phyloP scores from a whole-genome alignment of 192 early-diverging fungal genomes.

The Spizellomyces sp. region DNA sequence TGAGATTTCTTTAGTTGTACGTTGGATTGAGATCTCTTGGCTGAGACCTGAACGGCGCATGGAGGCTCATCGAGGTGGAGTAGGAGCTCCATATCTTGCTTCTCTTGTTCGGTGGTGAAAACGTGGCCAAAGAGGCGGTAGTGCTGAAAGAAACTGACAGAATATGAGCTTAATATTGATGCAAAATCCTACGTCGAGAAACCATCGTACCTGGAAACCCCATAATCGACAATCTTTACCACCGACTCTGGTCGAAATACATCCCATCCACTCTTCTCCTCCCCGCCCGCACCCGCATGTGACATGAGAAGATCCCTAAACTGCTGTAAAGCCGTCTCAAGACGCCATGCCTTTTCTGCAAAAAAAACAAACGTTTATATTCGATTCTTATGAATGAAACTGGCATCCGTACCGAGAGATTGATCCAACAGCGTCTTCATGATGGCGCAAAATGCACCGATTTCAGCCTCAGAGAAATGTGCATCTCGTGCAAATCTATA shows the following conservation, averaged over 20 bases:
- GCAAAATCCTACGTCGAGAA: too few relatives aligned
- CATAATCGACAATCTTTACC: constrained; percentile 26
- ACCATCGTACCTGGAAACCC: constrained; percentile 15
- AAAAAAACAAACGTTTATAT: background rate
- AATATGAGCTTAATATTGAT: background rate
- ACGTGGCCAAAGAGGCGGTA: constrained; percentile 29
- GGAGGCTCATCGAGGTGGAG: constrained; percentile 26
- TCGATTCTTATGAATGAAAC: background rate
- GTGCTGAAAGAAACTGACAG: constrained; percentile 35
- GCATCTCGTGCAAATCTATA: constrained; percentile 37
- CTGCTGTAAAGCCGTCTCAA: constrained; percentile 15
- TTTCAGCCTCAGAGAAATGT: constrained; percentile 22
- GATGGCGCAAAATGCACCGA: constrained; percentile 26
- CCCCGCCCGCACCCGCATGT: constrained; percentile 13
- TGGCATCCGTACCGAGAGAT: background rate
- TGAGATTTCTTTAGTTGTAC: background rate
- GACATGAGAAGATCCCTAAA: constrained; percentile 21
- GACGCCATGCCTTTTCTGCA: constrained; percentile 4
- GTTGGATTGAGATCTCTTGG: background rate
- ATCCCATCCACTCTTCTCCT: constrained; percentile 12
- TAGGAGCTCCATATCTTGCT: background rate
- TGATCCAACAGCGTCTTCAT: constrained; percentile 32
- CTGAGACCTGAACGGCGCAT: background rate
- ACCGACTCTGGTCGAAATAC: constrained; percentile 24
- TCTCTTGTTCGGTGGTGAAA: constrained; percentile 15